Base-by-base conservation (phyloP, 345 rosid genomes). In the Durio zibethinus region DNA sequence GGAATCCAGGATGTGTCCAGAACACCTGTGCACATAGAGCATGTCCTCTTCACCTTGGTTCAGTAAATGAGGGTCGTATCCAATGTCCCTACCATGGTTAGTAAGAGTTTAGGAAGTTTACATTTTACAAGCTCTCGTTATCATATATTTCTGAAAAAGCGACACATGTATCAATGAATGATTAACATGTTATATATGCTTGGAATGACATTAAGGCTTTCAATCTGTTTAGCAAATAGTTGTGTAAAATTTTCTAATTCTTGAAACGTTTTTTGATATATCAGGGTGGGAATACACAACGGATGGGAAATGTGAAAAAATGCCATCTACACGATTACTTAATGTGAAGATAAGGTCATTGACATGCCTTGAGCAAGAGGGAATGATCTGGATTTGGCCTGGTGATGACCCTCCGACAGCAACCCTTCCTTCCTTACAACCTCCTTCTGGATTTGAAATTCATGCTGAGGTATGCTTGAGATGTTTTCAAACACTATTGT, bases 361-460 rank as follows among this genome's bases (percentile, higher is more conserved):
- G 81, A 93, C 98, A 33, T 96, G 99, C 80, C 87, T 89, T 66
- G 98, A 96, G 82, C 88, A 92, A 86, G 98, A 96, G 69, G 99
- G 99, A 45, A 90, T 96, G 97, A 90, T 93, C 82, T 96, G 97
- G 99, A 83, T 93, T 79, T 96, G 99, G 99, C 99, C 99, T 4
- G 98, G 99, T 0, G 77, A 83, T 72, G 99, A 91, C 36, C 91
- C 97, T 52, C 98, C 98, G 20, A 78, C 89, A 43, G 85, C 97
- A 52, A 87, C 70, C 15, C 80, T 92, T 65, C 99, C 98, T 77
- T 92, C 90, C 27, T 83, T 96, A 80, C 86, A 78, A 18, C 98
- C 99, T 67, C 99, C 99, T 67, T 25, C 97, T 73, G 99, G 98
- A 66, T 96, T 92, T 83, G 78, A 84, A 83, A 82, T 96, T 82